Evolutionary conservation across 208 protist species (phyloP).

Genomic region (Leishmania lainsoni): DNA sequence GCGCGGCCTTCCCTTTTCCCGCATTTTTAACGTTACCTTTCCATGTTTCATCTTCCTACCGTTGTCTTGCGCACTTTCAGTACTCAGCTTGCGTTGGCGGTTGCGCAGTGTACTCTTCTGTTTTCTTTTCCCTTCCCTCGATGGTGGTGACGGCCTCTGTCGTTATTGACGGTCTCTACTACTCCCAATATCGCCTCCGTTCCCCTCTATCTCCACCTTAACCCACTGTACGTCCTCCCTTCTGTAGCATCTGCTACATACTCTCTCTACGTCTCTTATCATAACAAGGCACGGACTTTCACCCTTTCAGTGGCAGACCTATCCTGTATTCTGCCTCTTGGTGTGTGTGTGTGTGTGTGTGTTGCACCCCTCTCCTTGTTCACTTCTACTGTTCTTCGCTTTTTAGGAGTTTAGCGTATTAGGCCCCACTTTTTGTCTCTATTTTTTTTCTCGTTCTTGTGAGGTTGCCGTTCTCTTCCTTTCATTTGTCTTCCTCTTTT

Average conservation of each 20-base stretch:
- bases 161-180: neutral
- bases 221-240: neutral
- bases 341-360: conserved; percentile 4
- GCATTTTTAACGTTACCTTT: neutral
- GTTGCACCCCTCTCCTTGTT: neutral
- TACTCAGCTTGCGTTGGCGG: neutral
- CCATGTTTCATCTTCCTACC: neutral
- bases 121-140: neutral
- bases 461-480: neutral
- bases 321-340: neutral
- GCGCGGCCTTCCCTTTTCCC: neutral
- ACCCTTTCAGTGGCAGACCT: neutral
- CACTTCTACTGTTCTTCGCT: neutral
- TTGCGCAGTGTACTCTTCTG: conserved; percentile 15
- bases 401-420: conserved; percentile 7
- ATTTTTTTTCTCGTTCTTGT: neutral
- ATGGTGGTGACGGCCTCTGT: neutral
- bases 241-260: neutral
- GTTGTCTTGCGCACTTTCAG: neutral
- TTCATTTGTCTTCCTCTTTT: neutral
- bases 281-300: neutral
- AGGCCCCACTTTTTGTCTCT: neutral
- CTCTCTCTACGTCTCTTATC: neutral
- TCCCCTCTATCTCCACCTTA: neutral
- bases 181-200: neutral